Evolutionary conservation across 2,329 filamentous ascomycete species (phyloP), one percentile per base, ranked within the genome.

Genomic region (Rhynchosporium graminicola): DNA sequence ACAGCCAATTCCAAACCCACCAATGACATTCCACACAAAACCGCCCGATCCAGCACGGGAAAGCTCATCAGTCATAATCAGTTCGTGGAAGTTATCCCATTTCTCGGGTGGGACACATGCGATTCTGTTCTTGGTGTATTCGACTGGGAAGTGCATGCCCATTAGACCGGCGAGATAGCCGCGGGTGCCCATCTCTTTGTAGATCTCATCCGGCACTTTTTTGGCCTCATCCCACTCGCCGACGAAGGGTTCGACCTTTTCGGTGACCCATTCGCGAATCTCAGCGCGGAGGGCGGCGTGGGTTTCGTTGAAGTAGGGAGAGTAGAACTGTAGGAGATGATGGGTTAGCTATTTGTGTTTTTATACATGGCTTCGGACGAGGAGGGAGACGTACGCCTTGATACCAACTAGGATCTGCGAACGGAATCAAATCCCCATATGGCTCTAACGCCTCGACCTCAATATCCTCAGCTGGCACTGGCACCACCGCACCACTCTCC

Each of bases 41-140:
- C 95, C 95, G 72, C 95, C 95, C 54, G 91, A 96, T 61, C 89
- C 95, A 57, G 87, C 82, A 60, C 95, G 91, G 45, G 91, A 96
- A 50, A 99, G 80, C 83, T 99, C 95, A 71, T 99, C 95, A 0
- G 94, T 98, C 63, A 99, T 76, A 50, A 98, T 83, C 85, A 98
- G 84, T 83, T 99, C 95, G 79, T 99, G 95, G 87, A 98, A 99
- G 50, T 96, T 85, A 79, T 99, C 95, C 94, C 94, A 99, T 76
- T 95, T 88, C 79, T 97, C 92, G 0, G 90, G 81, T 0, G 89
- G 77, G 12, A 99, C 95, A 55, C 87, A 89, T 78, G 90, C 86
- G 71, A 97, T 85, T 5, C 82, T 80, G 74, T 88, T 84, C 47
- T 87, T 80, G 28, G 87, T 87, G 74, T 94, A 88, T 69, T 96